These are phyloP conservation scores for Chrysoporthe deuterocubensis DNA, from an alignment of 2,329 filamentous ascomycete genomes.

Conservation along the genomic window DNA sequence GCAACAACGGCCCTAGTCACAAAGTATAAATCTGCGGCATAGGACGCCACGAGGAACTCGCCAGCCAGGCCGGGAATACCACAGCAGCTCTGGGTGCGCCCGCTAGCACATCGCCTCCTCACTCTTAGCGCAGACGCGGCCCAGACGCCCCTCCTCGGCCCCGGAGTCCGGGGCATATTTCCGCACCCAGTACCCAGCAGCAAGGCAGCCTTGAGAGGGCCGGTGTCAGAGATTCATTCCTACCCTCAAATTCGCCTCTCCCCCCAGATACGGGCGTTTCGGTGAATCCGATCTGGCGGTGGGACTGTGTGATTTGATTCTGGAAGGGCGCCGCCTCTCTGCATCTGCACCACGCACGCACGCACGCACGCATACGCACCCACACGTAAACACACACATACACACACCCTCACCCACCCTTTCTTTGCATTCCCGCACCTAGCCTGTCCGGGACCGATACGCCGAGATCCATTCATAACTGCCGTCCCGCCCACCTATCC, in stretches of 20 bases:
- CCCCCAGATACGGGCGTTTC: neutral
- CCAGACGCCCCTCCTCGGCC: neutral
- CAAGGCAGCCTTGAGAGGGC: neutral
- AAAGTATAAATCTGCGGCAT: neutral
- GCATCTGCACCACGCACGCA: neutral
- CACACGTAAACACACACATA: too few species aligned
- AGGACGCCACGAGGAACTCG: neutral
- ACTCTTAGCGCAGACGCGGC: too few species aligned
- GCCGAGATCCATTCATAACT: constrained; percentile 1
- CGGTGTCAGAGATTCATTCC: neutral
- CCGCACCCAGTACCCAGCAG: neutral
- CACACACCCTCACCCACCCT: neutral
- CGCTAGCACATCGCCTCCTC: too few species aligned
- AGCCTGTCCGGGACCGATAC: neutral
- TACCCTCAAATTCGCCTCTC: neutral
- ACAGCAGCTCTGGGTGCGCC: neutral
- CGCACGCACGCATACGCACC: too few species aligned
- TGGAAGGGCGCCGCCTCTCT: neutral
- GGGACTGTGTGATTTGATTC: neutral
- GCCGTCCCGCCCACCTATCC: constrained; percentile 5
- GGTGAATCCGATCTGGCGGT: constrained; percentile 13
- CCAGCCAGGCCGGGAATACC: neutral
- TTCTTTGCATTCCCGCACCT: neutral
- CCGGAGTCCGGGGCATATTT: neutral
- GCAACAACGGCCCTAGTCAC: neutral